Conservation (phyloP, 352 stramenopile genomes). For the Blastocystis sp. region DNA sequence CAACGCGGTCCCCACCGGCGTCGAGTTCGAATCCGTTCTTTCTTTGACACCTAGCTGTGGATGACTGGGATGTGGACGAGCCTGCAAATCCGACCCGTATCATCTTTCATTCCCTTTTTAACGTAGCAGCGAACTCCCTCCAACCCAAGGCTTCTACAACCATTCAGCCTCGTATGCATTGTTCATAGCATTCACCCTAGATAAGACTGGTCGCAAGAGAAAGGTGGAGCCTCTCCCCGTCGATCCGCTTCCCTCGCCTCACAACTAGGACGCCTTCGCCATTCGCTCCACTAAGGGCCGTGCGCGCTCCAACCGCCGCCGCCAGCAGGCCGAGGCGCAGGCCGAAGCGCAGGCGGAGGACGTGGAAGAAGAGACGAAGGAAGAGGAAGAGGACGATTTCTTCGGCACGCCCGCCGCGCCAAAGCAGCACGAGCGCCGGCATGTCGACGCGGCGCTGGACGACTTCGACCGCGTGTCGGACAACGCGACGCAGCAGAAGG, state of each 20-base stretch:
- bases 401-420: background rate
- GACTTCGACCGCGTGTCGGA: background rate
- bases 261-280: constrained; percentile 43
- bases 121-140: background rate
- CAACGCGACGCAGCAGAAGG: background rate
- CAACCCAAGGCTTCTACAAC: background rate
- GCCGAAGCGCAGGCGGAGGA: background rate
- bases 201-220: constrained; percentile 25
- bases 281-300: constrained; percentile 42
- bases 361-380: background rate
- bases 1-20: background rate
- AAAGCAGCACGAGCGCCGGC: constrained; percentile 5
- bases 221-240: constrained; percentile 59
- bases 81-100: background rate
- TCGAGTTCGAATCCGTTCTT: background rate
- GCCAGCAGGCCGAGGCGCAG: constrained; percentile 2
- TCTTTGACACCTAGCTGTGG: background rate
- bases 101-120: background rate
- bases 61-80: constrained; percentile 43
- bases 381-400: constrained; percentile 20
- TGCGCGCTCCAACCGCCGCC: constrained; percentile 20
- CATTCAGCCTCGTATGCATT: background rate
- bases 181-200: background rate
- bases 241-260: background rate
- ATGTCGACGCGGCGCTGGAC: constrained; percentile 20